Evolutionary conservation across 1,284 basidiomycete species (phyloP), one percentile per base, ranked within the genome.

Genomic region (Flammula alnicola): DNA sequence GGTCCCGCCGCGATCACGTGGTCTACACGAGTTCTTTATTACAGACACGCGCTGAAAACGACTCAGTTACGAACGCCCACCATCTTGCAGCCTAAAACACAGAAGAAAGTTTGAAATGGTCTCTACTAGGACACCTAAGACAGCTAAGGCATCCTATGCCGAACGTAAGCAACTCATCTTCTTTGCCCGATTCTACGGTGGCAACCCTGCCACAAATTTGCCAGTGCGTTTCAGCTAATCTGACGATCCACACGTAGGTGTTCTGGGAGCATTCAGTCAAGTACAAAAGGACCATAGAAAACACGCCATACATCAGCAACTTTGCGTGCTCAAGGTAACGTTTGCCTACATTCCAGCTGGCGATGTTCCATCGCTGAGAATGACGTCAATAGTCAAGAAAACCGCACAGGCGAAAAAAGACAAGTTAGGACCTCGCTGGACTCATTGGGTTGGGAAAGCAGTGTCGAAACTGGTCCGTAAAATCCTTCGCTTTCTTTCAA

Each of bases 381-480:
- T 26, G 27, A 37, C 20, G 30, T 35, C 46, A 45, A 25, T 32
- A 80, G 79, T 80, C 11, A 74, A 70, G 50, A 80, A 73, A 59
- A 75, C 65, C 44, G 79, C 78, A 2, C 59, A 72, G 27, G 66
- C 64, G n/a, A 71, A 68, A 35, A 68, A 74, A 45, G 78, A 79
- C 43, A 73, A 67, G 44, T 65, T 81, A 12, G 78, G 79, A 3
- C 76, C 75, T 3, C 67, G 74, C 36, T 81, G 79, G 78, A 63
- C 69, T n/a, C 71, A 63, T 19, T 78, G 74, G 71, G 73, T 81
- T 14, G 59, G 64, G n/a, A 75, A 73, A 51, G 71, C 78, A n/a
- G 66, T 80, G 5, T 65, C 73, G 17, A 74, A 70, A 54, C 66
- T 81, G 41, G 80, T 80, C 38, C 14, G 74, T 46, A 17, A 12